phyloP scores from a whole-genome alignment of 352 stramenopile genomes.

The Elongisporangium undulatum region DNA sequence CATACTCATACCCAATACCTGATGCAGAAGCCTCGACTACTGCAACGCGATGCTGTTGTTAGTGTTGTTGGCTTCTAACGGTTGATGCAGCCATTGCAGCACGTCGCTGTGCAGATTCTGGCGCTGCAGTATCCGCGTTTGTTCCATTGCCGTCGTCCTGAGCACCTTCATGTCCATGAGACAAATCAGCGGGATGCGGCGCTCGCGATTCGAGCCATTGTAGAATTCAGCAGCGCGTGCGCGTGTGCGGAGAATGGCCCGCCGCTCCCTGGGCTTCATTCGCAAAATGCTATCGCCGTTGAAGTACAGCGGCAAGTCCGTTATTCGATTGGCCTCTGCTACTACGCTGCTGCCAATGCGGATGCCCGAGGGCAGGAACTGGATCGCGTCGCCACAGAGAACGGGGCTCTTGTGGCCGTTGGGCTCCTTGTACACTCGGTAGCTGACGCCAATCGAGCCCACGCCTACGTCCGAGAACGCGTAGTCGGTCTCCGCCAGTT shows the following conservation, averaged over 20 bases:
- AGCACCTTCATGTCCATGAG: constrained; percentile 27
- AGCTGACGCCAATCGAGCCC: constrained; percentile 17
- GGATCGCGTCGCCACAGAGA: constrained; percentile 22
- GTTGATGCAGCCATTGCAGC: constrained; percentile 5
- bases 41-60: too few relatives aligned
- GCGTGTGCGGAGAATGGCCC: constrained; percentile 26
- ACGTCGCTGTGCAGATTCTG: constrained; percentile 19
- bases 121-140: constrained; percentile 16
- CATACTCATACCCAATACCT: too few relatives aligned
- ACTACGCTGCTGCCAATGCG: too few relatives aligned
- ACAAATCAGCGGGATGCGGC: constrained; percentile 27
- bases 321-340: too few relatives aligned
- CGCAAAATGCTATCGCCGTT: constrained; percentile 10
- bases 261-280: constrained; percentile 19
- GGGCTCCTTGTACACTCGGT: background rate
- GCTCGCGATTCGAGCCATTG: constrained; percentile 26
- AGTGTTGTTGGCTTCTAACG: too few relatives aligned
- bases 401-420: constrained; percentile 3
- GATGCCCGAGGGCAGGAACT: constrained; percentile 15
- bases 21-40: too few relatives aligned
- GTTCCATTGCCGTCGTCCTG: constrained; percentile 7
- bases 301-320: constrained; percentile 2
- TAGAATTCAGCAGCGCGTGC: constrained; percentile 22
- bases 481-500: constrained; percentile 28
- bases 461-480: constrained; percentile 25